Conservation (phyloP, 768 basidiomycete genomes). For the Tephrocybe sp. region DNA sequence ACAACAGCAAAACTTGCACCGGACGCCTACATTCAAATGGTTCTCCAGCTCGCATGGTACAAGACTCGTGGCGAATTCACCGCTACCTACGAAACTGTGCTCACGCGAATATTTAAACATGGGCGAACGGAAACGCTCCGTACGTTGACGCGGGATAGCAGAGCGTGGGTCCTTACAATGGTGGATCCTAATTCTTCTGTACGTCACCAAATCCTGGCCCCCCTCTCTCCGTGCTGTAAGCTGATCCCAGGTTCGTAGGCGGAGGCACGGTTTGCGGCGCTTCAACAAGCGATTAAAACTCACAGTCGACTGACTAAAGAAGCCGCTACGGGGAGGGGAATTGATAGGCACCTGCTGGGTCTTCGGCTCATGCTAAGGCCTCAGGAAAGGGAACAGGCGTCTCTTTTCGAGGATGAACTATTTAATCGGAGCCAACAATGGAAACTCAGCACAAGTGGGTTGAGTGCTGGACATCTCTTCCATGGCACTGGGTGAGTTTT, state of each 20-base stretch:
- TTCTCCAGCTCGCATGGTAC: conserved; percentile 90
- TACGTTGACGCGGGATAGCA: conserved; percentile 68
- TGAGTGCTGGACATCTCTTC: conserved; percentile 85
- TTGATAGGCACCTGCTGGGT: conserved; percentile 91
- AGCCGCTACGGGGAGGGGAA: conserved; percentile 79
- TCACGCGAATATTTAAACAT: conserved; percentile 83
- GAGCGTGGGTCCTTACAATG: conserved; percentile 80
- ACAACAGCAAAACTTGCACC: conserved; percentile 47
- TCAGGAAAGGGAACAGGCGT: conserved; percentile 51
- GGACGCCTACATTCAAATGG: conserved; percentile 91
- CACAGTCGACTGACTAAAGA: conserved; percentile 75
- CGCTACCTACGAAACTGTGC: conserved; percentile 91
- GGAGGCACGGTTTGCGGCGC: conserved; percentile 41
- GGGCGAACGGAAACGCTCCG: conserved; percentile 93
- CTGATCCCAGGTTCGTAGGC: conserved; percentile 30
- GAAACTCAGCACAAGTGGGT: conserved; percentile 88
- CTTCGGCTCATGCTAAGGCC: conserved; percentile 64
- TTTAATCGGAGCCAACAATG: conserved; percentile 77
- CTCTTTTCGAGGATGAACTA: conserved; percentile 75
- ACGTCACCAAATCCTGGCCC: too few species aligned
- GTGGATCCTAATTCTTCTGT: conserved; percentile 51
- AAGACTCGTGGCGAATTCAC: conserved; percentile 73
- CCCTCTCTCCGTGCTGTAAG: too few species aligned
- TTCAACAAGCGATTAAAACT: conserved; percentile 66
- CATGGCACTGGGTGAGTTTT: conserved; percentile 76